Percentiles rank a stretch among this genome's conserved stretches.
phyloP scores from a whole-genome alignment of 2,329 filamentous ascomycete species.

The Pseudonectria foliicola region DNA sequence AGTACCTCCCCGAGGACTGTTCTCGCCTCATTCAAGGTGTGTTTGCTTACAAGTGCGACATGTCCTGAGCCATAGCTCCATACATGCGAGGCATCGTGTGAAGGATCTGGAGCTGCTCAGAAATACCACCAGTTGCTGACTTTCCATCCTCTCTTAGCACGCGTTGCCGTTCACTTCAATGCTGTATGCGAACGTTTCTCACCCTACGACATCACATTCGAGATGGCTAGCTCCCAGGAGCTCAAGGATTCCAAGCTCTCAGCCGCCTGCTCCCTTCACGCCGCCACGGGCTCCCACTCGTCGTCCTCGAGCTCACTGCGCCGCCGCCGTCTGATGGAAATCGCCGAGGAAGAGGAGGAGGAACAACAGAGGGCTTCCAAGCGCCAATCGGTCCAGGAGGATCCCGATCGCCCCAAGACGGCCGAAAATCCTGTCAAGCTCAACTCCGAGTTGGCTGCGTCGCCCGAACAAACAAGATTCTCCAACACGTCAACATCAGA shows the following conservation, averaged over 20 bases:
- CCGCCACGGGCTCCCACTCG: slow-evolving; percentile 76
- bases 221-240: slow-evolving; percentile 66
- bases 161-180: slow-evolving; percentile 68
- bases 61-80: not conserved
- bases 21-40: slow-evolving; percentile 88
- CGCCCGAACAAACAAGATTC: slow-evolving; percentile 44
- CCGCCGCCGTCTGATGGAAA: slow-evolving; percentile 75
- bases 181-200: slow-evolving; percentile 65
- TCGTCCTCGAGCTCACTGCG: slow-evolving; percentile 78
- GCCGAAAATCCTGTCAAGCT: slow-evolving; percentile 38
- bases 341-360: slow-evolving; percentile 88
- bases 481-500: slow-evolving; percentile 37
- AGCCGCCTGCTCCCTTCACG: slow-evolving; percentile 81
- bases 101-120: too few relatives aligned
- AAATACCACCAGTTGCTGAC: slow-evolving; percentile 2
- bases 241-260: slow-evolving; percentile 84
- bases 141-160: slow-evolving; percentile 47
- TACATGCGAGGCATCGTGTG: too few relatives aligned
- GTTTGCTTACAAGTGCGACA: too few relatives aligned
- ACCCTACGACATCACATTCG: slow-evolving; percentile 79
- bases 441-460: slow-evolving; percentile 44
- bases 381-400: slow-evolving; percentile 49
- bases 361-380: slow-evolving; percentile 51
- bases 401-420: slow-evolving; percentile 21
- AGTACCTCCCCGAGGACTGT: slow-evolving; percentile 84